Evolutionary conservation across 73 alveolate species (phyloP), one percentile per base, ranked within the genome.

Genomic region (Durusdinium trenchii): DNA sequence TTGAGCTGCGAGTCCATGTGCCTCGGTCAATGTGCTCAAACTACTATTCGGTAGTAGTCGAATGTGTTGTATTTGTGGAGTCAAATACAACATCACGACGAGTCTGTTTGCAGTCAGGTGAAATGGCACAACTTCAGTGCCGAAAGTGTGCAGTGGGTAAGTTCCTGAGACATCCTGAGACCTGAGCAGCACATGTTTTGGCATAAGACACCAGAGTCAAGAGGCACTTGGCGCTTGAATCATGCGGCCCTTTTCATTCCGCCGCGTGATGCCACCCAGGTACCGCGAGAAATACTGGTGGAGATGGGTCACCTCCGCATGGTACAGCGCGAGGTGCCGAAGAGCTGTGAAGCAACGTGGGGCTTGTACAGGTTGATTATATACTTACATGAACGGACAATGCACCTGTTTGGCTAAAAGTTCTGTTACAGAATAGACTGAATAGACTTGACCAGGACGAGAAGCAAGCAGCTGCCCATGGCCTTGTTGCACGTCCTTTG

Each of bases 281-380:
- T 91, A 47, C 98, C 98, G 30, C 98, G 98, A 16, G 98, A 91
- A 45, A 69, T 71, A 38, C 82, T 91, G 61, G 76, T 91, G 75
- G 98, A 91, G 98, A 91, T 91, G 98, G 98, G 98, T 61, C 98
- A 91, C 50, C 38, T 91, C 78, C 98, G 90, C 32, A 76, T 91
- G 78, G 47, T 91, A 10, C 98, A 91, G 90, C 98, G 98, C 46
- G 98, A 91, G 98, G 98, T 50, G 73, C 30, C n/a, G 30, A 60
- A 60, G 18, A 32, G 73, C 73, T 60, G 73, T 60, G 73, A 23
- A 32, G 73, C 73, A 60, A 23, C 18, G 73, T 2, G n/a, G 30
- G 73, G 69, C 12, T 1, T 60, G 73, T 10, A 35, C 10, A 51
- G 51, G 42, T 75, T 75, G 36, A n/a, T 23, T n/a, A 38, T 23